phyloP scores from a whole-genome alignment of 2,329 filamentous ascomycete species.

The Talaromyces sp. region DNA sequence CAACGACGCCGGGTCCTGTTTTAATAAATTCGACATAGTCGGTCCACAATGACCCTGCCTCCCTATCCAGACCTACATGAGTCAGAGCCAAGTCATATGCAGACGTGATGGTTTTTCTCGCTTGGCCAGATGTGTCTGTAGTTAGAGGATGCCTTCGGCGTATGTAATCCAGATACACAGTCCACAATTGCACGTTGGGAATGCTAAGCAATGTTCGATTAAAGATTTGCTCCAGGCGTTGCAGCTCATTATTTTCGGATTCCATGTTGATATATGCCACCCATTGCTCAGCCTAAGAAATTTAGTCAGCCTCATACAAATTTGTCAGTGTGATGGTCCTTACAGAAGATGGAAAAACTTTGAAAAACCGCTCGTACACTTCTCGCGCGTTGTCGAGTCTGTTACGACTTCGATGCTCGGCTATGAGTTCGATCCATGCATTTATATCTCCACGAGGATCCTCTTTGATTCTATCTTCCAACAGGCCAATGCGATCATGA shows the following conservation, averaged over 20 bases:
- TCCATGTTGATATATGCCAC: constrained; percentile 86
- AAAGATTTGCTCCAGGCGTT: constrained; percentile 78
- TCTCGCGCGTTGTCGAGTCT: constrained; percentile 76
- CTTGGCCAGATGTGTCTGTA: constrained; percentile 70
- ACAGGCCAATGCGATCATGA: constrained; percentile 70
- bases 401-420: constrained; percentile 76
- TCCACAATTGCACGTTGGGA: constrained; percentile 84
- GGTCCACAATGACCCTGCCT: constrained; percentile 84
- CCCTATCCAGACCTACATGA: constrained; percentile 85
- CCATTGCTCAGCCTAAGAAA: constrained; percentile 79
- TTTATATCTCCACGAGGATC: constrained; percentile 90
- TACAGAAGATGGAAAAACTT: constrained; percentile 86
- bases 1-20: constrained; percentile 77
- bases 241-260: constrained; percentile 77
- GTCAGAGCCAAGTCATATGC: constrained; percentile 91
- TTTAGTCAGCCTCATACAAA: constrained; percentile 32
- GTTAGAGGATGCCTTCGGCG: constrained; percentile 84
- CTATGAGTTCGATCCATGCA: constrained; percentile 84
- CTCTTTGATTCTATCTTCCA: constrained; percentile 88
- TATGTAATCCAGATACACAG: constrained; percentile 90
- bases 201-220: constrained; percentile 72
- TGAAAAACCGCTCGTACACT: constrained; percentile 81
- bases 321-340: constrained; percentile 38
- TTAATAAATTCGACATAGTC: constrained; percentile 95
- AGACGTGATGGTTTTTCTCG: constrained; percentile 74